Evolutionary conservation across 2,329 filamentous ascomycete genomes (phyloP), one percentile per base, ranked within the genome.

Genomic region (Penicillium sp.): DNA sequence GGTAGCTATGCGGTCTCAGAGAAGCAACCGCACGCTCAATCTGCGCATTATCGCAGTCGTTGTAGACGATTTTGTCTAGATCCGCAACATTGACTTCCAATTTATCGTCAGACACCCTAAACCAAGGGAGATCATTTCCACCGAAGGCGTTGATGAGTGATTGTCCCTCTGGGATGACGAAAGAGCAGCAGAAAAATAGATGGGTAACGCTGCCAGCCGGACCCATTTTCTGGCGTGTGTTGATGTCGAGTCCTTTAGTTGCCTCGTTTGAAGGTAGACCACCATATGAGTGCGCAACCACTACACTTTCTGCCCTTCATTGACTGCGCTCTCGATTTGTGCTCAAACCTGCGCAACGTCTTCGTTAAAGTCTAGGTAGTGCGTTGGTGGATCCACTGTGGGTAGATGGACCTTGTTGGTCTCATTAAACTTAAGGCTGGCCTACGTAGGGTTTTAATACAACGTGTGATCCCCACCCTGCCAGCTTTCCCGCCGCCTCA

Each of bases 261-360:
- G 54, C 54, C 27, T 56, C 54, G 11, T 33, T 44, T 20, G 31
- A n/a, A 11, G 54, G 54, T 5, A 56, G n/a, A 1, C 40, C 20
- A 20, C 54, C 54, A 29, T 56, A 56, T 11, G 54, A 56, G 33
- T 56, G 54, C 3, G 49, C 54, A 11, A 56, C 23, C 9, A 56
- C 31, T 5, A 56, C 31, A 53, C 45, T 9, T 42, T 25, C 26
- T 47, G 54, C 5, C 50, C 54, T 18, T 40, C 41, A 20, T 53
- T 37, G 4, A 20, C 46, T 20, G 42, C 42, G 12, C 1, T 2
- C 23, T 44, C 42, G 7, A 44, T 44, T n/a, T 44, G 22, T 4
- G 20, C 14, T 7, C 42, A 1, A 15, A 44, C 27, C 3, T n/a
- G 22, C 3, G 42, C 9, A 25, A 44, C 42, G 27, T 44, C 42